Evolutionary conservation across 257 asterid species (phyloP).

Genomic region (Salvia splendens): DNA sequence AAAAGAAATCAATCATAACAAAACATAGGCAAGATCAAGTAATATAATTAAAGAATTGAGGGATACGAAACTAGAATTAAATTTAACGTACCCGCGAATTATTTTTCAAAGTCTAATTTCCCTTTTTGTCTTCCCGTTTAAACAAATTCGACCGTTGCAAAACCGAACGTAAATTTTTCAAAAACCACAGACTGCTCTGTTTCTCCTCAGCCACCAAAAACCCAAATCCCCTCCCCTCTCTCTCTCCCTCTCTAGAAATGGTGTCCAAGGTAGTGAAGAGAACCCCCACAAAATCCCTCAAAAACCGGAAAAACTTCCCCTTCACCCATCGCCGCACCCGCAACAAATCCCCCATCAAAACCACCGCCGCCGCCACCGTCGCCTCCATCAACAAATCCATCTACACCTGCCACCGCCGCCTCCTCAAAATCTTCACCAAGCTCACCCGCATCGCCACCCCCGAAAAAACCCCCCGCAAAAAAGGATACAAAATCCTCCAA

Average conservation of each 20-base stretch:
- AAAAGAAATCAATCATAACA: too few relatives aligned
- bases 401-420: constrained; percentile 81
- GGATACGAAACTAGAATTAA: too few relatives aligned
- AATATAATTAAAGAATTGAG: too few relatives aligned
- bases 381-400: constrained; percentile 72
- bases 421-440: constrained; percentile 69
- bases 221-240: not conserved
- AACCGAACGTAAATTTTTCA: constrained; percentile 41
- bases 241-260: constrained; percentile 41
- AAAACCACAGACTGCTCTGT: not conserved
- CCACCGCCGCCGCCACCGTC: constrained; percentile 51
- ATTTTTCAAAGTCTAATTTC: too few relatives aligned
- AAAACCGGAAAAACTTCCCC: constrained; percentile 43
- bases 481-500: constrained; percentile 62
- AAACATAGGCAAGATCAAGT: too few relatives aligned
- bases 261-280: constrained; percentile 71
- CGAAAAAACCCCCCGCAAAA: constrained; percentile 50
- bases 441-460: constrained; percentile 70
- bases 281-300: constrained; percentile 79
- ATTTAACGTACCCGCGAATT: too few relatives aligned
- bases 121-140: not conserved
- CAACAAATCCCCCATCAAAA: constrained; percentile 62
- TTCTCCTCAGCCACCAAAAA: not conserved
- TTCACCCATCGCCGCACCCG: constrained; percentile 44
- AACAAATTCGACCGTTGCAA: constrained; percentile 60